These are phyloP conservation scores for Serpula lacrymans DNA, from an alignment of 768 basidiomycete species.

Conservation along the genomic window DNA sequence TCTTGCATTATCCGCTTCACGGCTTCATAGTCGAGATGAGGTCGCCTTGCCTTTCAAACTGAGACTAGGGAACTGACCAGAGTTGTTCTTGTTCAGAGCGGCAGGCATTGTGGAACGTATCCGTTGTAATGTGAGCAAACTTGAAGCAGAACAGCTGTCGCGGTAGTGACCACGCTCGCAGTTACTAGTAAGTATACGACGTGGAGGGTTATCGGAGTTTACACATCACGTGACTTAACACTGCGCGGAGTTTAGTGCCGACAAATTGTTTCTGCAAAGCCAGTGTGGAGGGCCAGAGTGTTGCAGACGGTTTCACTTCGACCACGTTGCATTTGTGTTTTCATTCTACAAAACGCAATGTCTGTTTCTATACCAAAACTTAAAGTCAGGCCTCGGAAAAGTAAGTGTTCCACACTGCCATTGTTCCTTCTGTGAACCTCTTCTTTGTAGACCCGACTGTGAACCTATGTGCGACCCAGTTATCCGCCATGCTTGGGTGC, in stretches of 20 bases:
- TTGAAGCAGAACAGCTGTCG: constrained; percentile 5
- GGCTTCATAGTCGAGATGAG: constrained; percentile 43
- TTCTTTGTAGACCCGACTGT: constrained; percentile 36
- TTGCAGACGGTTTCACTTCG: neutral
- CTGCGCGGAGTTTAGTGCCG: constrained; percentile 12
- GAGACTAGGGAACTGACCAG: constrained; percentile 48
- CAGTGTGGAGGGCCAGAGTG: constrained; percentile 1
- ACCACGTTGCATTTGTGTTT: constrained; percentile 4
- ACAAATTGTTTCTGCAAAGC: no score
- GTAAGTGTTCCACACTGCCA: constrained; percentile 36
- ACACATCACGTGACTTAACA: neutral
- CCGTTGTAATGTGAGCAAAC: neutral
- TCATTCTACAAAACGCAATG: constrained; percentile 24
- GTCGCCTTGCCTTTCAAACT: constrained; percentile 1
- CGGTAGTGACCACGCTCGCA: no score
- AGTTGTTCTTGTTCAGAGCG: constrained; percentile 88
- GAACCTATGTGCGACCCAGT: constrained; percentile 63
- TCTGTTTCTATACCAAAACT: constrained; percentile 75
- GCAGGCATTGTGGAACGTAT: constrained; percentile 21
- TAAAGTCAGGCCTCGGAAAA: constrained; percentile 75
- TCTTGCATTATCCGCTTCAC: constrained; percentile 98
- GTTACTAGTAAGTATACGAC: neutral
- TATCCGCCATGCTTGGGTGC: constrained; percentile 79
- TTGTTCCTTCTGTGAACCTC: neutral
- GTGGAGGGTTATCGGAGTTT: constrained; percentile 1